Percentiles rank a stretch among this genome's conserved stretches.
phyloP scores from a whole-genome alignment of 2,329 filamentous ascomycete genomes.

The Trichophyton mentagrophytes region DNA sequence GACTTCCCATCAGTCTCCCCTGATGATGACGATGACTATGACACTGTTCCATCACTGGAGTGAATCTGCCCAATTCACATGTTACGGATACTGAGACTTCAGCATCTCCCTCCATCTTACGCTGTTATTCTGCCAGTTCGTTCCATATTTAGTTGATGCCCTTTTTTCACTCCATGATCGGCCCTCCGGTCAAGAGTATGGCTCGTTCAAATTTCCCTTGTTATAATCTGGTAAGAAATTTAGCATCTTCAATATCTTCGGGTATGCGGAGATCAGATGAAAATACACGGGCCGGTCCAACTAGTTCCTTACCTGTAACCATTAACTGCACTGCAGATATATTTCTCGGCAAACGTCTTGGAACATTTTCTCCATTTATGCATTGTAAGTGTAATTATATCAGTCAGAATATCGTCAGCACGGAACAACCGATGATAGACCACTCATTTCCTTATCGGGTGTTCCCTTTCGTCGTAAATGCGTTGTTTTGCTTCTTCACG shows the following conservation, averaged over 20 bases:
- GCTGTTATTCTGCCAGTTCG: neutral
- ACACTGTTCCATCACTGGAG: too few species aligned
- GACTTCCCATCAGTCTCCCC: neutral
- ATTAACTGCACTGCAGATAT: neutral
- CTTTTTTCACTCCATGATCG: too few species aligned
- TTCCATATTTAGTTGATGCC: neutral
- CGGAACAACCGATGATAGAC: neutral
- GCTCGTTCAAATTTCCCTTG: neutral
- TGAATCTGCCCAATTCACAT: neutral
- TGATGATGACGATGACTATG: too few species aligned
- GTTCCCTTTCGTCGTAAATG: neutral
- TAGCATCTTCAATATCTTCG: neutral
- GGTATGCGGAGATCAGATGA: neutral
- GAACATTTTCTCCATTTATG: neutral
- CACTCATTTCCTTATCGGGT: neutral
- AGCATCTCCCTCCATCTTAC: neutral
- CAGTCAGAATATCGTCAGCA: neutral
- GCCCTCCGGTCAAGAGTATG: neutral
- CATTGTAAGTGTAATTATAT: neutral
- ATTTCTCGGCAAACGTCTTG: neutral
- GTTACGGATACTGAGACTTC: neutral
- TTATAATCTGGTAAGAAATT: too few species aligned
- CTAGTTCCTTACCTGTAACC: neutral
- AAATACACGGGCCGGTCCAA: conserved; percentile 1
- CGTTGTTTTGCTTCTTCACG: neutral